Conservation (phyloP, 257 asterid species). For the Solanum tarijense region DNA sequence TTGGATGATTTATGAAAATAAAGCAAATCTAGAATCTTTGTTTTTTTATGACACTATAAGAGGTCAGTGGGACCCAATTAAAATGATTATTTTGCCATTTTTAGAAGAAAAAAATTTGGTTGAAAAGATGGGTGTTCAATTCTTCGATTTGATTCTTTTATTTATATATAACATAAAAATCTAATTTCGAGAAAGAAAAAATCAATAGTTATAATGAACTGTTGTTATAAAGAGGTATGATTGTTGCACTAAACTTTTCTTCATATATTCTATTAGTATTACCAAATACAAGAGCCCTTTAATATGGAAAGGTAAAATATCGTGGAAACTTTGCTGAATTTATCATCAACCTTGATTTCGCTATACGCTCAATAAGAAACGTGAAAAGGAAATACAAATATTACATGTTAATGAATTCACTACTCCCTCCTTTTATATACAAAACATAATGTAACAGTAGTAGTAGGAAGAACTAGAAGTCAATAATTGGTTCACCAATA, state of each 20-base stretch:
- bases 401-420: background rate
- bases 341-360: background rate
- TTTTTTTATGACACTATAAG: background rate
- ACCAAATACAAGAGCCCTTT: background rate
- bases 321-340: background rate
- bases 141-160: too few species aligned
- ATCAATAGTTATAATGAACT: too few species aligned
- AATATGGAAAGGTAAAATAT: background rate
- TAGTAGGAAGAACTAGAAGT: slow-evolving; percentile 20
- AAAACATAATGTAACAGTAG: background rate
- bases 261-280: background rate
- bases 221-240: too few species aligned
- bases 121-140: background rate
- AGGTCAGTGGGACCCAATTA: background rate
- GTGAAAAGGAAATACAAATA: background rate
- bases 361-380: background rate
- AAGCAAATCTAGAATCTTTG: background rate
- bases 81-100: background rate
- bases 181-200: too few species aligned
- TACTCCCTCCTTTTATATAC: background rate
- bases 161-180: too few species aligned
- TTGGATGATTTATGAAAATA: background rate
- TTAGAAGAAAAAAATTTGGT: background rate
- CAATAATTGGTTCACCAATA: slow-evolving; percentile 83
- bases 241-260: background rate